phyloP scores from a whole-genome alignment of 768 basidiomycete genomes.

The Agaricus blazei region DNA sequence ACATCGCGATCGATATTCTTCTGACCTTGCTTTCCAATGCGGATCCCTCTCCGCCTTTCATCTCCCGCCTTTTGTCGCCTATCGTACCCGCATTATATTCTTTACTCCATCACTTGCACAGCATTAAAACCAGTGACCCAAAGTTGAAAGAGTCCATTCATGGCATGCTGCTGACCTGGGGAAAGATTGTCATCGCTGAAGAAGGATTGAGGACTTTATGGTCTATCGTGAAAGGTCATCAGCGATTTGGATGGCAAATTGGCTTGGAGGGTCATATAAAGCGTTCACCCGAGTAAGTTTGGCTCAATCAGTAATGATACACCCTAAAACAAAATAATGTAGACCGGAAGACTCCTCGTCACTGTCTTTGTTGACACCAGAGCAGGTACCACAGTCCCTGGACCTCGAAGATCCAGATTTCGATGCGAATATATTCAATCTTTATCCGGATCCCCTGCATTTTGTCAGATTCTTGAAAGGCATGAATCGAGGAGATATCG shows the following conservation, averaged over 20 bases:
- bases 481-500: constrained; percentile 63
- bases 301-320: neutral
- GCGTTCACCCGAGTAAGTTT: constrained; percentile 40
- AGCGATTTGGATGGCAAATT: constrained; percentile 50
- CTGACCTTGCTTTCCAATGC: constrained; percentile 62
- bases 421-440: constrained; percentile 53
- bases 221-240: constrained; percentile 46
- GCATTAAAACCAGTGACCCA: constrained; percentile 58
- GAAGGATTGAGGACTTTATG: constrained; percentile 56
- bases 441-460: constrained; percentile 73
- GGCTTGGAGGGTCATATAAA: constrained; percentile 49
- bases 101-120: constrained; percentile 50
- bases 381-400: constrained; percentile 17
- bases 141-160: constrained; percentile 51
- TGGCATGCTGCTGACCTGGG: constrained; percentile 72
- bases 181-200: constrained; percentile 47
- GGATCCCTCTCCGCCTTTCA: constrained; percentile 71
- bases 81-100: constrained; percentile 65
- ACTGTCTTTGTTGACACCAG: constrained; percentile 47
- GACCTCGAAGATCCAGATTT: constrained; percentile 38
- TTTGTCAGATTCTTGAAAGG: constrained; percentile 63
- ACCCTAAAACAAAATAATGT: neutral
- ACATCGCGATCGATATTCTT: constrained; percentile 44
- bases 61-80: constrained; percentile 61
- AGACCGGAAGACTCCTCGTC: constrained; percentile 21